These are phyloP conservation scores for Alternaria viburni DNA, from an alignment of 2,329 filamentous ascomycete species.

Conservation along the genomic window DNA sequence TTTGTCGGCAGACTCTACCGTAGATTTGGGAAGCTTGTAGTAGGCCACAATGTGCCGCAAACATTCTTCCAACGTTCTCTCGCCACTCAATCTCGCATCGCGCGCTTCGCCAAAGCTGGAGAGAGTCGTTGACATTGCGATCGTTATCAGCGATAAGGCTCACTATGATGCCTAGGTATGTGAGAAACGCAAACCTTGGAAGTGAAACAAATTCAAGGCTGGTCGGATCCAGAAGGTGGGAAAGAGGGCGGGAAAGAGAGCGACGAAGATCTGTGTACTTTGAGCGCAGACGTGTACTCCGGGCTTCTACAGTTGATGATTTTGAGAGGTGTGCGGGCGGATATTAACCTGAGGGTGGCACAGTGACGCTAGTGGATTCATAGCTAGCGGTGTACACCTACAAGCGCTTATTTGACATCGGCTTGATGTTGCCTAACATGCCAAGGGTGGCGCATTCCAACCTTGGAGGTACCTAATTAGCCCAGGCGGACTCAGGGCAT, in stretches of 20 bases:
- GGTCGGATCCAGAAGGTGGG: not conserved
- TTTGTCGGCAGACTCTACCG: conserved; percentile 7
- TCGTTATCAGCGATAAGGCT: not conserved
- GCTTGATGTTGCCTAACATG: not conserved
- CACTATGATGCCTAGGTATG: conserved; percentile 2
- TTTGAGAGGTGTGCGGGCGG: conserved; percentile 2
- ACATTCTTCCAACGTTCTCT: conserved; percentile 4
- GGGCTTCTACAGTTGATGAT: not conserved
- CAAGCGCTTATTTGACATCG: not conserved
- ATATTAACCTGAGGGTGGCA: not conserved
- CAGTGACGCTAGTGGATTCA: not conserved
- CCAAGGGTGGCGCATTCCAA: not conserved
- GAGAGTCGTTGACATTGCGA: conserved; percentile 2
- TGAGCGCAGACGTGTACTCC: not conserved
- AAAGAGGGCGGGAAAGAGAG: not conserved
- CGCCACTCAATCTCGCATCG: not conserved
- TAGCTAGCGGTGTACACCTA: not conserved
- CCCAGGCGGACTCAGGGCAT: not conserved
- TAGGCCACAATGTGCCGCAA: conserved; percentile 9
- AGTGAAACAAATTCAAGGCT: not conserved
- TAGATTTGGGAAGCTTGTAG: conserved; percentile 2
- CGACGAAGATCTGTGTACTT: not conserved
- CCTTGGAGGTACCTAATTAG: not conserved
- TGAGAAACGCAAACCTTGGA: not conserved
- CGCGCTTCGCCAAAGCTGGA: conserved; percentile 6